Evolutionary conservation across 1,139 yeast species (phyloP).

Genomic region (Candida tropicalis): DNA sequence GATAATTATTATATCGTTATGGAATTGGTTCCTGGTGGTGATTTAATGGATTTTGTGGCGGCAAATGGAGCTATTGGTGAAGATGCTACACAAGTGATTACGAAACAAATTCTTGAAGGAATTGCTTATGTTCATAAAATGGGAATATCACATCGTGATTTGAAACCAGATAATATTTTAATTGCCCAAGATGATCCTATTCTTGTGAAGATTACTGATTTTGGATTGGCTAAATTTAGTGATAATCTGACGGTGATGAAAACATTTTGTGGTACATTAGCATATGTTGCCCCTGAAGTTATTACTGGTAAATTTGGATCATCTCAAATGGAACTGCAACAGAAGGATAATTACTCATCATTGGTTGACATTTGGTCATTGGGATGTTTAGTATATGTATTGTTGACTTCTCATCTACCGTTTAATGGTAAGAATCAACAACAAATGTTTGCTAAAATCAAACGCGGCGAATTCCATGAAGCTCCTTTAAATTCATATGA

Average conservation of each 20-base stretch:
- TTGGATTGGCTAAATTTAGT: constrained; percentile 84
- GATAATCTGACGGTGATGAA: constrained; percentile 78
- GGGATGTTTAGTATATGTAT: constrained; percentile 86
- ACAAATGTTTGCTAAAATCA: constrained; percentile 74
- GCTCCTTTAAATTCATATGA: constrained; percentile 73
- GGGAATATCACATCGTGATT: constrained; percentile 91
- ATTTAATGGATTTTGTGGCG: constrained; percentile 93
- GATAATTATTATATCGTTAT: constrained; percentile 83
- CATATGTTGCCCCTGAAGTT: constrained; percentile 94
- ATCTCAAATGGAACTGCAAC: constrained; percentile 22
- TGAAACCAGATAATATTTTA: constrained; percentile 89
- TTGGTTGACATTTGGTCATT: constrained; percentile 94
- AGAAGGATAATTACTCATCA: constrained; percentile 61
- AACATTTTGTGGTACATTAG: constrained; percentile 88
- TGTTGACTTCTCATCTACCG: constrained; percentile 89
- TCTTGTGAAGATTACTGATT: constrained; percentile 85
- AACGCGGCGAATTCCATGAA: constrained; percentile 76
- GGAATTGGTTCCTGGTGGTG: constrained; percentile 98
- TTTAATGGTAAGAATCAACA: constrained; percentile 92
- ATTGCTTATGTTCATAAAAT: constrained; percentile 82
- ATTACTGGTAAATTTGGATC: constrained; percentile 67
- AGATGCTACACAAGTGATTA: constrained; percentile 82
- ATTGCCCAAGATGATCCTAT: constrained; percentile 93
- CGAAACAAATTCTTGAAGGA: constrained; percentile 82
- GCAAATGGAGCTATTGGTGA: constrained; percentile 91